Base-by-base conservation (phyloP, 257 asterid species). In the Apocynum venetum region DNA sequence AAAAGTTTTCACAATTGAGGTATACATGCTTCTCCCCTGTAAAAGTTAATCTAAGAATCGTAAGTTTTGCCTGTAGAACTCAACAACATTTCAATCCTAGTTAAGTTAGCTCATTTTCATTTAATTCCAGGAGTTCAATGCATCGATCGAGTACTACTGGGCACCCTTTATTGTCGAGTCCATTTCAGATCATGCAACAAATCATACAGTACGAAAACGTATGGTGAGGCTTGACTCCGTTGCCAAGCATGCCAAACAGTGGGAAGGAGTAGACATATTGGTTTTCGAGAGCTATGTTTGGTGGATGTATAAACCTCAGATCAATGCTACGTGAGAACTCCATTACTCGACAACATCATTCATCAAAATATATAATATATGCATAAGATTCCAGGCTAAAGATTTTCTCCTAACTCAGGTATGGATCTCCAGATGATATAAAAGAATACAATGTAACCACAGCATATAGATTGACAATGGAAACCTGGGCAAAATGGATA, bases 121-220 rank as follows among this genome's bases (percentile, higher is more conserved):
- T 72, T 49, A 48, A 78, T 74, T 71, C 13, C 85, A 95, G 98
- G 97, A 85, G 47, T 91, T 80, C 86, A 95, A 95, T 80, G 92
- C 96, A 48, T 55, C 97, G 2, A 88, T 95, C 0, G 99, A 95
- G 87, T 95, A 89, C 85, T 95, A 93, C 20, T 93, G 99, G 99
- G 99, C 99, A 41, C 97, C 99, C 4, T 95, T 95, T 83, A 76
- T 93, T 10, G 84, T 91, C 0, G 99, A 95, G 64, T 95, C 99
- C 1, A 88, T 90, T 77, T 91, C 98, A 71, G 99, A 95, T 80
- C 93, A 91, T 25, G 97, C 96, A 17, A 88, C 89, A 3, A 90
- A 90, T 60, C 97, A 90, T 77, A 89, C 93, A 0, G 94, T 89
- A n/a, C 76, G 48, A 15, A 91, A 93, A 57, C 88, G 99, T 0